Percentiles rank a stretch among this genome's conserved stretches.
These are phyloP conservation scores for Penicillium soppii DNA, from an alignment of 495 filamentous ascomycete genomes.

Conservation along the genomic window DNA sequence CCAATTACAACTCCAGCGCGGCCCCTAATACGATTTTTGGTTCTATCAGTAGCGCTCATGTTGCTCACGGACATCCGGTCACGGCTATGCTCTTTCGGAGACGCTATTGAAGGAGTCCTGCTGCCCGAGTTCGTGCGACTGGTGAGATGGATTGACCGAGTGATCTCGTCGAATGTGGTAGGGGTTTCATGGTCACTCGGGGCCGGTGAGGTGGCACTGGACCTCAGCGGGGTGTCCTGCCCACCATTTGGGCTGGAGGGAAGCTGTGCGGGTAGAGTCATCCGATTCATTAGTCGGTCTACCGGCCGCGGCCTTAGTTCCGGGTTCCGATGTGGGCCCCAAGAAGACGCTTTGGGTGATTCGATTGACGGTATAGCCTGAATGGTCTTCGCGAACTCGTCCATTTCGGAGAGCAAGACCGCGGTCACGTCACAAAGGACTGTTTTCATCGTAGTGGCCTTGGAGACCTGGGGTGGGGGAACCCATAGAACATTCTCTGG, in stretches of 20 bases:
- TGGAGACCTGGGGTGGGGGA: conserved; percentile 67
- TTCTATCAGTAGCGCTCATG: conserved; percentile 78
- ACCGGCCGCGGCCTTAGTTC: conserved; percentile 46
- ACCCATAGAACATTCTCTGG: conserved; percentile 63
- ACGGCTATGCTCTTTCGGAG: conserved; percentile 56
- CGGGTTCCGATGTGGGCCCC: conserved; percentile 46
- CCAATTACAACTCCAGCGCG: conserved; percentile 80
- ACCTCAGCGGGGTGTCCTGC: conserved; percentile 53
- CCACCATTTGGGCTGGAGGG: conserved; percentile 52
- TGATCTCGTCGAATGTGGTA: conserved; percentile 71
- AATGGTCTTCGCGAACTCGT: conserved; percentile 77
- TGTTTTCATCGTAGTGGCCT: conserved; percentile 89
- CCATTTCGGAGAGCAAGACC: conserved; percentile 80
- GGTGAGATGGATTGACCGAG: conserved; percentile 46
- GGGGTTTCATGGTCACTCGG: conserved; percentile 55
- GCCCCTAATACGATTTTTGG: conserved; percentile 78
- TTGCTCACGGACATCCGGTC: conserved; percentile 83
- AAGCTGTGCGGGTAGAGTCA: conserved; percentile 74
- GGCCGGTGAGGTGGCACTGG: conserved; percentile 43
- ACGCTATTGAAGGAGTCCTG: conserved; percentile 34
- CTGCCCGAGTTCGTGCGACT: conserved; percentile 36
- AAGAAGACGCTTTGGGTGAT: conserved; percentile 60
- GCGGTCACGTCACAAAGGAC: conserved; percentile 91
- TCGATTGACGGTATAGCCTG: conserved; percentile 79
- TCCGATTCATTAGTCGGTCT: conserved; percentile 55